A percentile compares a stretch with the other conserved stretches of the same genome.
These are phyloP conservation scores for Liquidambar formosana DNA, from an alignment of 164 flowering plant genomes.

Conservation along the genomic window DNA sequence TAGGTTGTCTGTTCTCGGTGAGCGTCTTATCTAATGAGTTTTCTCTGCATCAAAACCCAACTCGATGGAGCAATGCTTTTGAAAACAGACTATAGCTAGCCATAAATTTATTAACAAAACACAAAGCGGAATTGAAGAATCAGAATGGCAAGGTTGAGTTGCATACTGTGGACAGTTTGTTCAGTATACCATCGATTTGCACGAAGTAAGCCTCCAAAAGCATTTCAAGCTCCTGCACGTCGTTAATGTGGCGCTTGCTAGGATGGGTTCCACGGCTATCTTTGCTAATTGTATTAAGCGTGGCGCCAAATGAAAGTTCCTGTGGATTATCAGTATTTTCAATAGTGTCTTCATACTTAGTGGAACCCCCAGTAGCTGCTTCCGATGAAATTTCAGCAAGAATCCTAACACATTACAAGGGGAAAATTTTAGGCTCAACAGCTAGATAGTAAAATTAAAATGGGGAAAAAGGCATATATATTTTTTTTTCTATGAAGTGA, in stretches of 20 bases:
- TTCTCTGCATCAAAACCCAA: too few relatives aligned
- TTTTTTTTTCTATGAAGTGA: too few relatives aligned
- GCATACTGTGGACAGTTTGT: slow-evolving; percentile 78
- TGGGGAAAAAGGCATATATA: too few relatives aligned
- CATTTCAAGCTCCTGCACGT: slow-evolving; percentile 94
- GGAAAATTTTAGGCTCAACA: neutral
- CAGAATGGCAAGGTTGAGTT: neutral
- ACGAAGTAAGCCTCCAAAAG: slow-evolving; percentile 94
- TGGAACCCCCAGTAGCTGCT: slow-evolving; percentile 32
- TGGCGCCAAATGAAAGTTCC: slow-evolving; percentile 39
- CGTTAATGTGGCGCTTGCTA: slow-evolving; percentile 68
- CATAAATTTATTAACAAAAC: too few relatives aligned
- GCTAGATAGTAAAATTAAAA: too few relatives aligned
- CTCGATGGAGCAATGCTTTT: too few relatives aligned
- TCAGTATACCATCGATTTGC: slow-evolving; percentile 84
- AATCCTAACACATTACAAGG: slow-evolving; percentile 25
- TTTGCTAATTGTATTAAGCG: slow-evolving; percentile 33
- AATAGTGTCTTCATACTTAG: slow-evolving; percentile 37
- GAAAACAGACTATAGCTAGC: too few relatives aligned
- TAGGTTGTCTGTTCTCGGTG: too few relatives aligned
- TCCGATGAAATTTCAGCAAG: slow-evolving; percentile 52
- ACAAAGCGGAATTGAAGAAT: too few relatives aligned
- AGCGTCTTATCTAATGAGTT: too few relatives aligned
- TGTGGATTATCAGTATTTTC: slow-evolving; percentile 30
- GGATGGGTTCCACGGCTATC: slow-evolving; percentile 66